phyloP scores from a whole-genome alignment of 441 rosid genomes.

The Capsella rubella region DNA sequence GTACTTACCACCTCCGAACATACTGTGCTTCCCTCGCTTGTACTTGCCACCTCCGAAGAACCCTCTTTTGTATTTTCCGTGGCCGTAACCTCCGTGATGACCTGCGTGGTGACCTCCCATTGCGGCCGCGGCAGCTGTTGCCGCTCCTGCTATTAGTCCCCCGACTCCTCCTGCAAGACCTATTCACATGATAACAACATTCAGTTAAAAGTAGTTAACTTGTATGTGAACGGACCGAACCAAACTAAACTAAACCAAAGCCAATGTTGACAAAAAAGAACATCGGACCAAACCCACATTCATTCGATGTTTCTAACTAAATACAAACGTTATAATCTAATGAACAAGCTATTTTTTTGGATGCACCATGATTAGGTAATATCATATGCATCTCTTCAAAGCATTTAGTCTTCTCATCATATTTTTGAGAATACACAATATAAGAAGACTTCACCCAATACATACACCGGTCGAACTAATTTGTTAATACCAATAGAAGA shows the following conservation, averaged over 20 bases:
- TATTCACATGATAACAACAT: neutral
- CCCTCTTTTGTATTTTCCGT: constrained; percentile 59
- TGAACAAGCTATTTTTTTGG: neutral
- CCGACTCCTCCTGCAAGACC: constrained; percentile 46
- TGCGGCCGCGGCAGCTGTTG: constrained; percentile 46
- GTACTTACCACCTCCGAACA: constrained; percentile 47
- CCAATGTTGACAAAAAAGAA: neutral
- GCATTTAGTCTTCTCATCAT: constrained; percentile 6
- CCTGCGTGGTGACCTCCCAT: constrained; percentile 40
- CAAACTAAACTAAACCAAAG: neutral
- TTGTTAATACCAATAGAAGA: neutral
- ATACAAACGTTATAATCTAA: neutral
- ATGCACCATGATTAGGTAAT: neutral
- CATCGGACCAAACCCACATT: neutral
- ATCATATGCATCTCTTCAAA: neutral
- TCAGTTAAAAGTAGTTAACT: neutral
- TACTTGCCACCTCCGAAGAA: constrained; percentile 53
- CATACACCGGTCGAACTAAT: neutral
- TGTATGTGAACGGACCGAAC: neutral
- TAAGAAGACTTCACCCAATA: neutral
- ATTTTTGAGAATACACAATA: neutral
- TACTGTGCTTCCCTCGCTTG: constrained; percentile 44
- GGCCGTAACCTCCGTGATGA: constrained; percentile 42
- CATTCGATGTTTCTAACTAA: neutral
- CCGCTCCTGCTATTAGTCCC: constrained; percentile 46